Evolutionary conservation across 2,329 filamentous ascomycete genomes (phyloP), one percentile per base, ranked within the genome.

Genomic region (Neoascochyta sp.): DNA sequence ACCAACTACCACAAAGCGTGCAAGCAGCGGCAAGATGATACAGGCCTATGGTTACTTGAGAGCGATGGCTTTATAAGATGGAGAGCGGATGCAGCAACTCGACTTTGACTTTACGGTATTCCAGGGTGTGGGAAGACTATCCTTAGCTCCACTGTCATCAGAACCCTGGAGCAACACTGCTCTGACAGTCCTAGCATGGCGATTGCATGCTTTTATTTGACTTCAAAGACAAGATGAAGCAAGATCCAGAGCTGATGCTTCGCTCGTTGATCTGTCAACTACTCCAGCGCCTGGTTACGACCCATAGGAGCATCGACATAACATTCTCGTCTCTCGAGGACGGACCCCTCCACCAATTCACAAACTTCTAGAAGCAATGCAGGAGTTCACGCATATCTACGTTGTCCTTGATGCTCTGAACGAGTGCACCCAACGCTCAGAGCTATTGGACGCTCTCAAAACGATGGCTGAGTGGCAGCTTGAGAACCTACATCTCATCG

Each of bases 41-140:
- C 64, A 2, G 60, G 64, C 1, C 27, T 43, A 6, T 67, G 64
- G 63, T 35, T 68, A 7, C 41, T 67, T 5, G 10, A 56, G n/a
- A 16, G 38, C 5, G 35, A 19, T 14, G 11, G 32, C 4, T 67
- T 60, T 32, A 9, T 9, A 0, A 23, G 24, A 9, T 68, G 63
- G 65, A 64, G 56, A 33, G 39, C 17, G 1, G 22, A 26, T 9
- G 16, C 27, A 10, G 45, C 45, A 9, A 63, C 57, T 5, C 50
- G 50, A 31, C 34, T 67, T 0, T 69, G 62, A 63, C 50, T 68
- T 5, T 32, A 64, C 39, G 62, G 65, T 1, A 65, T 64, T 13
- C 52, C 61, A 11, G 65, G 65, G 20, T 68, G 64, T 27, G 65
- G 67, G 8, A 69, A 69, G 38, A 67, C 63, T 0, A 47, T 68